Conservation (phyloP, 306 rosid species). For the Vigna reflexopilosa region DNA sequence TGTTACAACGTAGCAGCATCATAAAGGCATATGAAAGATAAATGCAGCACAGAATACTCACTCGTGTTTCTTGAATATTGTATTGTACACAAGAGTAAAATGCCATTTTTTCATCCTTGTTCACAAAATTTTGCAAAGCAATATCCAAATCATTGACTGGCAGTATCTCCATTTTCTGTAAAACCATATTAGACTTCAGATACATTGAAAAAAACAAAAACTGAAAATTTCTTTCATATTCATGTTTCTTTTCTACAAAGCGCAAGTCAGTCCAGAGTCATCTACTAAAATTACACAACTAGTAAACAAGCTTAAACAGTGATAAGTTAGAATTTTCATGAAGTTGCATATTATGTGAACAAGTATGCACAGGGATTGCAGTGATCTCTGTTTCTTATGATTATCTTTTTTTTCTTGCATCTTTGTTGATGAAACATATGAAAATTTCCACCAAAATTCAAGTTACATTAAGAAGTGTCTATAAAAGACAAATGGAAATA, state of each 20-base stretch:
- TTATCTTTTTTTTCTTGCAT: constrained; percentile 27
- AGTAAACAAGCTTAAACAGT: constrained; percentile 22
- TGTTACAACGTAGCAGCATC: constrained; percentile 27
- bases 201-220: constrained; percentile 30
- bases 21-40: constrained; percentile 12
- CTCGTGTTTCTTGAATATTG: constrained; percentile 93
- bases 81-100: constrained; percentile 76
- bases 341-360: constrained; percentile 16
- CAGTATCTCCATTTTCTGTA: constrained; percentile 99
- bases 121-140: constrained; percentile 91
- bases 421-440: constrained; percentile 28
- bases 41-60: constrained; percentile 54
- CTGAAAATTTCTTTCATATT: constrained; percentile 18
- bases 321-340: not conserved
- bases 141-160: constrained; percentile 95
- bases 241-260: constrained; percentile 32
- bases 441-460: constrained; percentile 22
- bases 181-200: constrained; percentile 35
- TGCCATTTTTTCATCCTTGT: constrained; percentile 93
- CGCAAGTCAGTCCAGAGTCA: constrained; percentile 26
- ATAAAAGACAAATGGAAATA: constrained; percentile 33
- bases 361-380: constrained; percentile 20
- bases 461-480: not conserved
- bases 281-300: constrained; percentile 24
- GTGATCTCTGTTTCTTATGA: constrained; percentile 9